Evolutionary conservation across 2,329 filamentous ascomycete species (phyloP).

Genomic region (Raffaelea albimanens): DNA sequence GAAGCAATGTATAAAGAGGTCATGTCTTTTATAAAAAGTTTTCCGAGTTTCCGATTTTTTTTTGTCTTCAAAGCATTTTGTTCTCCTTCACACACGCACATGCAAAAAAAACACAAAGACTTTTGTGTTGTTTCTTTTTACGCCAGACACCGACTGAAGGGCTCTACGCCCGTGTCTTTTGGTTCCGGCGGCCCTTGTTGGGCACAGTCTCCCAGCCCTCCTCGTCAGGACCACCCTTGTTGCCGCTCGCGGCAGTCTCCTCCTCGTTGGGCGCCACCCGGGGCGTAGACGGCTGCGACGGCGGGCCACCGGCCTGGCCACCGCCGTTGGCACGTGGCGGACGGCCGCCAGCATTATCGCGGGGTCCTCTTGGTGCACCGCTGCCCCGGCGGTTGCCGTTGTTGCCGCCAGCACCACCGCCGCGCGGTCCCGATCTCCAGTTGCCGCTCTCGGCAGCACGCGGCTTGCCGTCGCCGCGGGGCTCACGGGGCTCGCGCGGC

Average conservation of each 20-base stretch:
- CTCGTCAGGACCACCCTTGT: conserved; percentile 30
- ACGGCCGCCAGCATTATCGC: conserved; percentile 34
- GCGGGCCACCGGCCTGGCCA: conserved; percentile 19
- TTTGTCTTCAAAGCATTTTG: too few relatives aligned
- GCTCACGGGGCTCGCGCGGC: conserved; percentile 19
- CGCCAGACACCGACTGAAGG: background rate
- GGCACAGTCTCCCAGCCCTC: conserved; percentile 57
- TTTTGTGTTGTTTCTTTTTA: too few relatives aligned
- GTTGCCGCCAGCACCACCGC: conserved; percentile 32
- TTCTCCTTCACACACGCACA: too few relatives aligned
- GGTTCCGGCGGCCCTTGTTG: conserved; percentile 27
- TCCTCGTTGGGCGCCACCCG: conserved; percentile 22
- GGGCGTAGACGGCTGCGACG: conserved; percentile 20
- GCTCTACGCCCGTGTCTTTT: conserved; percentile 15
- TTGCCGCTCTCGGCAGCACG: conserved; percentile 48
- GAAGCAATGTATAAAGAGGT: too few relatives aligned
- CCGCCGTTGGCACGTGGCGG: conserved; percentile 40
- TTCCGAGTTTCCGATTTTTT: background rate
- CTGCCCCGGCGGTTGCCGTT: conserved; percentile 17
- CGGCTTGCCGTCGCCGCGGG: conserved; percentile 38
- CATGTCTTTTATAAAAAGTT: too few relatives aligned
- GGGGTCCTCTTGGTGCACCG: conserved; percentile 32
- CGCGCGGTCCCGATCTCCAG: conserved; percentile 47
- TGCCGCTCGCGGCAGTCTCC: conserved; percentile 15
- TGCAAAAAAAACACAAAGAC: too few relatives aligned